These are phyloP conservation scores for Entomortierella lignicola DNA, from an alignment of 192 early-diverging fungal species.

Conservation along the genomic window DNA sequence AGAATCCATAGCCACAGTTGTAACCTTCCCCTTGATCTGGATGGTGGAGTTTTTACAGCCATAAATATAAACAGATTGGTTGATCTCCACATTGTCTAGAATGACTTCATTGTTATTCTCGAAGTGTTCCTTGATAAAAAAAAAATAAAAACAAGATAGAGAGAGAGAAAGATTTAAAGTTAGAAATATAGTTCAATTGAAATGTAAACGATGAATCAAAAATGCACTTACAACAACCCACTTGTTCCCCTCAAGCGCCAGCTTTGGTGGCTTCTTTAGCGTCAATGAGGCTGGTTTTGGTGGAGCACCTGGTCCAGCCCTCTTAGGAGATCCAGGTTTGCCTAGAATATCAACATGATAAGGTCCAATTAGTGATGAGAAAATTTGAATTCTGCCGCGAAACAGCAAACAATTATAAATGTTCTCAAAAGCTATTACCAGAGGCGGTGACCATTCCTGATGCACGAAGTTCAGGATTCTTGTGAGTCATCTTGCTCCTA, in stretches of 20 bases:
- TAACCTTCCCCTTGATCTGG: constrained; percentile 92
- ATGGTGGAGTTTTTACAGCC: constrained; percentile 94
- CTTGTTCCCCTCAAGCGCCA: constrained; percentile 88
- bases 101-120: constrained; percentile 75
- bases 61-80: constrained; percentile 94
- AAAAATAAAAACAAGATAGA: too few relatives aligned
- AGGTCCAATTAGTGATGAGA: not conserved
- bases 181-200: not conserved
- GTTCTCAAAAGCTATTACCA: constrained; percentile 4
- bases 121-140: constrained; percentile 77
- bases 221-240: constrained; percentile 78
- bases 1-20: constrained; percentile 88
- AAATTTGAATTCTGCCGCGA: too few relatives aligned
- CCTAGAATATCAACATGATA: constrained; percentile 3
- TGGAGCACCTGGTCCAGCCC: constrained; percentile 64
- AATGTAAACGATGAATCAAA: not conserved
- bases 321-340: constrained; percentile 51
- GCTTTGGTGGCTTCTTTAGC: constrained; percentile 80
- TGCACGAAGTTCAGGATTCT: constrained; percentile 91
- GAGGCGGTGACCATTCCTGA: constrained; percentile 63
- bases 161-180: too few relatives aligned
- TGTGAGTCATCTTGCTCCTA: constrained; percentile 97
- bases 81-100: constrained; percentile 84
- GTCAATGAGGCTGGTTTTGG: constrained; percentile 66
- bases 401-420: too few relatives aligned